Evolutionary conservation across 768 basidiomycete genomes (phyloP), one percentile per base, ranked within the genome.

Genomic region (Galerina sulciceps): DNA sequence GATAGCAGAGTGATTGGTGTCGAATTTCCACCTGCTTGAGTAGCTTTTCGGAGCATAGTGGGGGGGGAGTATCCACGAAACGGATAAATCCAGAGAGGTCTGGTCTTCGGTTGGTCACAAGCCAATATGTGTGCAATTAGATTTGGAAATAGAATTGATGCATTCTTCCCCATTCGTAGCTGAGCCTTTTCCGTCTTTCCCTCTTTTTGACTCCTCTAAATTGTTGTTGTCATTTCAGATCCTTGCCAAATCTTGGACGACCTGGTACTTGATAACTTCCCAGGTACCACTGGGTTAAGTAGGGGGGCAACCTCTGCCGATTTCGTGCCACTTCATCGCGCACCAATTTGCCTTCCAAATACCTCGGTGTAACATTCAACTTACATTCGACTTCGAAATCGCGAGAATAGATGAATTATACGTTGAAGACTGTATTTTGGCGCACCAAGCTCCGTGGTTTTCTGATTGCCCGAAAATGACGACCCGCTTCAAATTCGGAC

Each of bases 401-500:
- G 26, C 26, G 26, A 31, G 26, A 31, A 31, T 31, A 31, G 26
- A 31, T 31, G 37, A 42, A 42, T 23, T 35, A 20, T 26, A 35
- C 23, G 42, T 18, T 43, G 41, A 18, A 34, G 20, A 11, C 20
- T 23, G 18, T 18, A 43, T 10, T 15, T 18, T 42, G 35, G 23
- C 48, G 15, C 23, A 35, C 58, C 35, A 46, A 53, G 37, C 37
- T 53, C 58, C 46, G 44, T 22, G 52, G 31, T 54, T 49, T 55
- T 57, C 36, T 52, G 36, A 50, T 53, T 31, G 15, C 53, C 49
- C 53, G 23, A 35, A 58, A 58, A 35, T 43, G 43, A 35, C 31
- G 36, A 48, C 51, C 49, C 66, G 66, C 66, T 49, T 63, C 60
- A 67, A 65, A 57, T 62, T 68, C 67, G 67, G 67, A 63, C 57